Evolutionary conservation across 371 early-diverging fungal species (phyloP).

Genomic region (Mucor saturninus): DNA sequence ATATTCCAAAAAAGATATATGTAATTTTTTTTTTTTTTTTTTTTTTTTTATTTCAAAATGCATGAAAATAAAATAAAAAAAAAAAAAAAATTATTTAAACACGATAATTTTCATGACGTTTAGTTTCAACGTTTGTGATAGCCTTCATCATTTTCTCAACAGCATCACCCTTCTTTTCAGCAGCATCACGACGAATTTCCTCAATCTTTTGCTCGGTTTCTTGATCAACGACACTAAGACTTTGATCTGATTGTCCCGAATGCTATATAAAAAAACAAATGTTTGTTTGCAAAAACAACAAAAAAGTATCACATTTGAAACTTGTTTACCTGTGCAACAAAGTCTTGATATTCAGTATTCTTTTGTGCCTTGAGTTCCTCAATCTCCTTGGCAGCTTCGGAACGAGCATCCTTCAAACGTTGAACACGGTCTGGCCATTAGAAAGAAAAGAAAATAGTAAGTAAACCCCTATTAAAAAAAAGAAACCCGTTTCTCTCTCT

Average conservation of each 20-base stretch:
- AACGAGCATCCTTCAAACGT: constrained; percentile 92
- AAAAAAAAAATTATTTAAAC: constrained; percentile 27
- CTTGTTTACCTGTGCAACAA: constrained; percentile 74
- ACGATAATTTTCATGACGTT: constrained; percentile 67
- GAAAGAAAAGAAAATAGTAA: background rate
- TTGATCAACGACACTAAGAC: constrained; percentile 67
- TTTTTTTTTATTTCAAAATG: background rate
- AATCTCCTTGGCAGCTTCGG: constrained; percentile 93
- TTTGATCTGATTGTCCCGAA: constrained; percentile 76
- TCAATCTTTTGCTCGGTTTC: constrained; percentile 83
- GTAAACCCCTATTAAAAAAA: background rate
- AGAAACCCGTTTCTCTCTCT: background rate
- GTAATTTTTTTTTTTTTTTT: background rate
- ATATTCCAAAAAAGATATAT: too few species aligned
- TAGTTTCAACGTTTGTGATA: constrained; percentile 74
- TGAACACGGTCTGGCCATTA: constrained; percentile 81
- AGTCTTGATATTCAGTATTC: constrained; percentile 79
- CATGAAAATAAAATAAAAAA: constrained; percentile 5
- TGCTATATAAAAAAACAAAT: constrained; percentile 53
- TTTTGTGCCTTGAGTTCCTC: constrained; percentile 85
- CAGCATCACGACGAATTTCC: constrained; percentile 67
- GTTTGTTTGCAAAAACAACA: constrained; percentile 7
- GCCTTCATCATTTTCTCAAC: constrained; percentile 75
- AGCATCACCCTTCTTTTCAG: constrained; percentile 74
- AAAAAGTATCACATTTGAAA: background rate